These are phyloP conservation scores for Chlorociboria aeruginascens DNA, from an alignment of 495 filamentous ascomycete genomes.

Conservation along the genomic window DNA sequence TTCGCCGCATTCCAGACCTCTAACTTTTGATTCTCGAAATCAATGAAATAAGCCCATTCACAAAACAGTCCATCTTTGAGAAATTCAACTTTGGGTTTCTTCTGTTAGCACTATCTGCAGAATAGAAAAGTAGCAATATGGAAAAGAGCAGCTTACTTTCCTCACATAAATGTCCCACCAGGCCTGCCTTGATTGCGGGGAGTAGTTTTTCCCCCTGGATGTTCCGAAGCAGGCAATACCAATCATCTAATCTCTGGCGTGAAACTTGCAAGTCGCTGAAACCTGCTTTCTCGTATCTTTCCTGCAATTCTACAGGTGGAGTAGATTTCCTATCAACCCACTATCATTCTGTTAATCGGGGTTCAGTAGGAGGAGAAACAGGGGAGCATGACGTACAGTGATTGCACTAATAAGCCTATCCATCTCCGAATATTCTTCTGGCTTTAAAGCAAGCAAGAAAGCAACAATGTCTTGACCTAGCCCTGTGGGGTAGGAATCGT, in stretches of 20 bases:
- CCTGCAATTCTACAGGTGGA: not conserved
- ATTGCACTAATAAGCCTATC: not conserved
- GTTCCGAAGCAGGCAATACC: conserved; percentile 1
- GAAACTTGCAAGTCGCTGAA: not conserved
- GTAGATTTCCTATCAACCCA: not conserved
- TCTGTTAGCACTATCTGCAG: not conserved
- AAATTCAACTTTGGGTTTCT: conserved; percentile 2
- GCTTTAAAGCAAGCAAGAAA: conserved; percentile 14
- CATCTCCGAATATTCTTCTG: not conserved
- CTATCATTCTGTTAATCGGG: not conserved
- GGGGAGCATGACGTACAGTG: not conserved
- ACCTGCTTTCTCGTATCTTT: not conserved
- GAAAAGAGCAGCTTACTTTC: not conserved
- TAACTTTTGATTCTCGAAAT: not conserved
- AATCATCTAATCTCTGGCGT: not conserved
- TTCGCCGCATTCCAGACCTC: not conserved
- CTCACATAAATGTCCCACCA: not conserved
- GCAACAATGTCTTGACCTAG: conserved; percentile 18
- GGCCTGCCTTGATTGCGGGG: not conserved
- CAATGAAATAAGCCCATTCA: conserved; percentile 7
- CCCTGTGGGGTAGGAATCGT: conserved; percentile 22
- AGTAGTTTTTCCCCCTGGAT: not conserved
- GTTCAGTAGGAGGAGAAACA: not conserved
- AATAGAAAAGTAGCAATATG: not conserved
- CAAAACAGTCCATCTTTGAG: conserved; percentile 1